phyloP scores from a whole-genome alignment of 2,329 filamentous ascomycete species.

The Fusarium vanettenii region DNA sequence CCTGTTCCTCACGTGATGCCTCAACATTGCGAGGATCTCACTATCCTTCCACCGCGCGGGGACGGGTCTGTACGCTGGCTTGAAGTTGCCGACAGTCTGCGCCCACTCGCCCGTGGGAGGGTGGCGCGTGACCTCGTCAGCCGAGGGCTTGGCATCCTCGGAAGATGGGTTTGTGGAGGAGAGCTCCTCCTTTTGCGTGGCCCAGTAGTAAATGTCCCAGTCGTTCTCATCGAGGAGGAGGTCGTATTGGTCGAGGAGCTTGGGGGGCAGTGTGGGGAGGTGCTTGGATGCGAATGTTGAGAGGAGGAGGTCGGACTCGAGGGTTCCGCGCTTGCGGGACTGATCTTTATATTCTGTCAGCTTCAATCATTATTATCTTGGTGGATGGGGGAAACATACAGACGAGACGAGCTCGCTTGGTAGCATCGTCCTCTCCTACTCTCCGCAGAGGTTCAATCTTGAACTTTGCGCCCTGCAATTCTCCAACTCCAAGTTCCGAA shows the following conservation, averaged over 20 bases:
- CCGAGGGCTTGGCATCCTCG: slow-evolving; percentile 35
- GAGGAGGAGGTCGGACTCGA: slow-evolving; percentile 95
- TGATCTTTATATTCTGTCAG: slow-evolving; percentile 72
- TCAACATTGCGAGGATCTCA: slow-evolving; percentile 79
- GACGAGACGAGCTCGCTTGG: slow-evolving; percentile 87
- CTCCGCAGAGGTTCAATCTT: slow-evolving; percentile 90
- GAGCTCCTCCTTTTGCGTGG: slow-evolving; percentile 78
- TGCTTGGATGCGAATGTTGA: slow-evolving; percentile 91
- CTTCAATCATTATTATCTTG: neutral
- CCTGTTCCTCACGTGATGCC: slow-evolving; percentile 80
- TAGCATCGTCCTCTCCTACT: slow-evolving; percentile 83
- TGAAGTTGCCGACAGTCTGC: slow-evolving; percentile 94
- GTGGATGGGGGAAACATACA: slow-evolving; percentile 65
- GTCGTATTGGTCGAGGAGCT: slow-evolving; percentile 87
- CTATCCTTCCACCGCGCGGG: slow-evolving; percentile 87
- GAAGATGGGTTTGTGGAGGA: slow-evolving; percentile 54
- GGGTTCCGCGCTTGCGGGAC: slow-evolving; percentile 93
- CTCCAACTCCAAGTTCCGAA: slow-evolving; percentile 80
- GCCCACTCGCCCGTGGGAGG: slow-evolving; percentile 83
- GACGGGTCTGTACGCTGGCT: slow-evolving; percentile 91
- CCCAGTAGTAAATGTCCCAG: slow-evolving; percentile 99
- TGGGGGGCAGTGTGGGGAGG: slow-evolving; percentile 77
- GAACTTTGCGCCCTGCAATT: slow-evolving; percentile 88
- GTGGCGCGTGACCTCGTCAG: slow-evolving; percentile 50
- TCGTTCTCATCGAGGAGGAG: slow-evolving; percentile 97